Evolutionary conservation across 352 stramenopile genomes (phyloP), one percentile per base, ranked within the genome.

Genomic region (Phytophthora europaea): DNA sequence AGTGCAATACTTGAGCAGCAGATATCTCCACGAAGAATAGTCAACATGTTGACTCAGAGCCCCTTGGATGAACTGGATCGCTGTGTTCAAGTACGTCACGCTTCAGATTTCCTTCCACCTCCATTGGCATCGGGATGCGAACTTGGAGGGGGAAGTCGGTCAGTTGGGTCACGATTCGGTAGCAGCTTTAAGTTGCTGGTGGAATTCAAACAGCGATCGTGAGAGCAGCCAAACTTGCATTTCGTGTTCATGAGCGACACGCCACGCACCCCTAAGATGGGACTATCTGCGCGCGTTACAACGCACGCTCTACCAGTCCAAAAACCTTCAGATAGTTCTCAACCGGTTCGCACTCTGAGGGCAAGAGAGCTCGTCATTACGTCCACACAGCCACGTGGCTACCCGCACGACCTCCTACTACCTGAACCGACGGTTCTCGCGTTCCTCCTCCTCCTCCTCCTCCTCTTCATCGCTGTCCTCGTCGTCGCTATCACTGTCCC

Each of bases 401-500:
- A 26, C 23, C 26, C 26, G 4, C 26, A 2, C 26, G 4, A 28
- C 26, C 26, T 0, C 26, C 4, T 28, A 28, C 4, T 43, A 18
- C 36, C 6, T 43, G 12, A 16, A 43, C 12, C 36, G 36, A 43
- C 12, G 36, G 0, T 16, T 43, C 12, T 43, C 36, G 12, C 13
- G 9, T 43, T 43, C 10, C 36, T 15, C 12, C 12, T 43, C 36
- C 36, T 43, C 36, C 4, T 43, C 36, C 34, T 40, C 9, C 6
- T 40, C 34, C 8, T 38, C 33, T 26, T 26, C 23, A 26, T 26
- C 33, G 33, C 33, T 43, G 12, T 70, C 72, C 4, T 75, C 66
- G 1, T 65, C 52, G 6, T 75, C 56, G 4, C 70, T 59, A 9
- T 67, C 51, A 48, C 52, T 53, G 12, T 72, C 52, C 2, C 58